Conservation (phyloP, 2,329 filamentous ascomycete species). For the Dryadomyces sulphureus region DNA sequence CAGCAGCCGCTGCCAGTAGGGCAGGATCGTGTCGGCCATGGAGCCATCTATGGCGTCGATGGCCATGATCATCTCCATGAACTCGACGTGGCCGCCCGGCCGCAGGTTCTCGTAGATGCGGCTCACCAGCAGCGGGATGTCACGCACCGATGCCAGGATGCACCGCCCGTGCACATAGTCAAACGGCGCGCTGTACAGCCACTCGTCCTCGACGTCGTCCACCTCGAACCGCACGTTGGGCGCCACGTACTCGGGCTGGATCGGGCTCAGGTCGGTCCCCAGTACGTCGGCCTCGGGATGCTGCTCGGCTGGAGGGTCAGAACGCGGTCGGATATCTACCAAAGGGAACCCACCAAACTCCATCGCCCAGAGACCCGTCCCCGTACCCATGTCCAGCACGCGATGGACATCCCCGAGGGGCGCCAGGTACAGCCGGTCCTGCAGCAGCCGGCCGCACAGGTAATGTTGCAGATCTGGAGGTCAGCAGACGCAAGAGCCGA, state of each 20-base stretch:
- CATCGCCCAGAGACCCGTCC: slow-evolving; percentile 51
- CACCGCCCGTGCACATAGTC: slow-evolving; percentile 34
- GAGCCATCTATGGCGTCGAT: slow-evolving; percentile 13
- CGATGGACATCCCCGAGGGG: slow-evolving; percentile 24
- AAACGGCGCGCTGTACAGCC: slow-evolving; percentile 32
- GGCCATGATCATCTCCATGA: slow-evolving; percentile 17
- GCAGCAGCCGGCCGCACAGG: slow-evolving; percentile 19
- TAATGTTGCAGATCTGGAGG: slow-evolving; percentile 22
- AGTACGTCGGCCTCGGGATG: slow-evolving; percentile 30
- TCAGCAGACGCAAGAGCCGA: background rate
- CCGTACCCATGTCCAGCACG: slow-evolving; percentile 27
- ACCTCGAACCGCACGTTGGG: slow-evolving; percentile 43
- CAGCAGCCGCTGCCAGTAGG: slow-evolving; percentile 15
- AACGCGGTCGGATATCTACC: background rate
- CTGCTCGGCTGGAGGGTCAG: slow-evolving; percentile 1
- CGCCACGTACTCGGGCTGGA: slow-evolving; percentile 50
- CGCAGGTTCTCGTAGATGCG: slow-evolving; percentile 26
- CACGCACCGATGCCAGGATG: slow-evolving; percentile 7
- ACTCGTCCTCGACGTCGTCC: slow-evolving; percentile 44
- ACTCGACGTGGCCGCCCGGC: slow-evolving; percentile 26
- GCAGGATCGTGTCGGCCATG: slow-evolving; percentile 14
- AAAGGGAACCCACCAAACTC: slow-evolving; percentile 12
- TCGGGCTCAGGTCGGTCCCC: slow-evolving; percentile 52
- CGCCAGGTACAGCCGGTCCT: slow-evolving; percentile 27
- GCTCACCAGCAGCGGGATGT: slow-evolving; percentile 14